A percentile compares a stretch with the other conserved stretches of the same genome.
Evolutionary conservation across 2,329 filamentous ascomycete species (phyloP).

Genomic region (Pleoardoris graminearum): DNA sequence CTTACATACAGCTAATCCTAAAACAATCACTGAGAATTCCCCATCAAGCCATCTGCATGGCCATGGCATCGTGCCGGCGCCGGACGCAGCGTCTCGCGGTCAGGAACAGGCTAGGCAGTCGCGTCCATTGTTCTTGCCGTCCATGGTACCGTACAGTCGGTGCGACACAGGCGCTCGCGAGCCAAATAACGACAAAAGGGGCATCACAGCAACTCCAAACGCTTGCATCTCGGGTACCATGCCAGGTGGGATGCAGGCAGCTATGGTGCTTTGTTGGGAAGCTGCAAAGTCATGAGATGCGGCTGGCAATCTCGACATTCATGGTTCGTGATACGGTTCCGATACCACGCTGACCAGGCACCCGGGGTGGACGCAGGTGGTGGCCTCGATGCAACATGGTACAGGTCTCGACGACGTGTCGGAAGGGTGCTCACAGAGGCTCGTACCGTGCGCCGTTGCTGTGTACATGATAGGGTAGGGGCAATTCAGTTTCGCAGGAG

Average conservation of each 20-base stretch:
- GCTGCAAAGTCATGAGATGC: too few species aligned
- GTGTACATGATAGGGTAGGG: too few species aligned
- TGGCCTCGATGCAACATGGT: conserved; percentile 3
- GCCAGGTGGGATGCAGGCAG: too few species aligned
- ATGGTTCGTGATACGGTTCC: not conserved
- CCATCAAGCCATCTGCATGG: conserved; percentile 5
- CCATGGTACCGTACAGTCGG: too few species aligned
- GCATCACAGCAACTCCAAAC: too few species aligned
- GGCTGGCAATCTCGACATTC: not conserved
- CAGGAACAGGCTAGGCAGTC: conserved; percentile 5
- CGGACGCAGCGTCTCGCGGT: not conserved
- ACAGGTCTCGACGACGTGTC: conserved; percentile 4
- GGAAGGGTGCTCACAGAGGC: not conserved
- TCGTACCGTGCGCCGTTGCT: not conserved
- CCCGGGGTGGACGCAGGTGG: not conserved
- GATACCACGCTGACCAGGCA: not conserved
- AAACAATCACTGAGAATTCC: not conserved
- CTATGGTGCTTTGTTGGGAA: not conserved
- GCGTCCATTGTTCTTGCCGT: not conserved
- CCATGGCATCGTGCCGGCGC: not conserved
- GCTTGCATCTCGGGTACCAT: too few species aligned
- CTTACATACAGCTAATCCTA: conserved; percentile 6
- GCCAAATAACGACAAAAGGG: not conserved
- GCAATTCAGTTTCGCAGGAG: too few species aligned
- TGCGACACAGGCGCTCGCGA: not conserved